phyloP scores from a whole-genome alignment of 176 grass and related monocot species.

The Alloteropsis semialata region DNA sequence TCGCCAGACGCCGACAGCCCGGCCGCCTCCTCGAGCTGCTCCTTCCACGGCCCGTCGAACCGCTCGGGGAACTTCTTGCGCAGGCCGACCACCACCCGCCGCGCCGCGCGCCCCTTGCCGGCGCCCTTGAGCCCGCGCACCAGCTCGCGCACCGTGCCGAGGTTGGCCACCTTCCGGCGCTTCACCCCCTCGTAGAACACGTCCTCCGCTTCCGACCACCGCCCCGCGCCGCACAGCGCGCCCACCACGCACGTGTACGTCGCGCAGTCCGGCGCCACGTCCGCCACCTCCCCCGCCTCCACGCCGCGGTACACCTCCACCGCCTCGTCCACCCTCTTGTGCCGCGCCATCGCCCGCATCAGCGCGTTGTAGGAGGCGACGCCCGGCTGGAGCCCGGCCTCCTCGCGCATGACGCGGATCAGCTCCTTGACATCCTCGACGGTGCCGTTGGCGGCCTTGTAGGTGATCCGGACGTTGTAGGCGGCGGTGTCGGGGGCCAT shows the following conservation, averaged over 20 bases:
- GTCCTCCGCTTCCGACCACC: slow-evolving; percentile 49
- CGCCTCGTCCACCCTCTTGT: slow-evolving; percentile 29
- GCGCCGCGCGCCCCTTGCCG: slow-evolving; percentile 46
- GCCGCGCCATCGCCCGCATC: slow-evolving; percentile 30
- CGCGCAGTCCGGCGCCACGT: slow-evolving; percentile 19
- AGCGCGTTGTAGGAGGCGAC: slow-evolving; percentile 30
- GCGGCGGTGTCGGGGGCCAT: slow-evolving; percentile 31
- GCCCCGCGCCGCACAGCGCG: slow-evolving; percentile 13
- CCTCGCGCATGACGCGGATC: slow-evolving; percentile 45
- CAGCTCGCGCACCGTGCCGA: slow-evolving; percentile 28
- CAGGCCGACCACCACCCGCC: slow-evolving; percentile 43
- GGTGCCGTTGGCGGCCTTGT: slow-evolving; percentile 37
- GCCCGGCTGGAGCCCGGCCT: slow-evolving; percentile 28
- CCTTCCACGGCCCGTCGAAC: slow-evolving; percentile 42
- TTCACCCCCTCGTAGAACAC: slow-evolving; percentile 36
- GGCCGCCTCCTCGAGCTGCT: slow-evolving; percentile 26
- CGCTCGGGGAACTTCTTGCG: slow-evolving; percentile 44
- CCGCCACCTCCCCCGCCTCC: slow-evolving; percentile 1
- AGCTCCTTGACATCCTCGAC: slow-evolving; percentile 53
- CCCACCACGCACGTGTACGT: slow-evolving; percentile 27
- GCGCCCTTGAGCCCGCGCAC: slow-evolving; percentile 33
- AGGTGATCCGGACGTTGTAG: slow-evolving; percentile 42
- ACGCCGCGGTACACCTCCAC: slow-evolving; percentile 33
- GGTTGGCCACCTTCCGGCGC: slow-evolving; percentile 34
- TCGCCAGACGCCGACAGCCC: not conserved